Evolutionary conservation across 139 green algal species (phyloP).

Genomic region (Yamagishiella unicocca): DNA sequence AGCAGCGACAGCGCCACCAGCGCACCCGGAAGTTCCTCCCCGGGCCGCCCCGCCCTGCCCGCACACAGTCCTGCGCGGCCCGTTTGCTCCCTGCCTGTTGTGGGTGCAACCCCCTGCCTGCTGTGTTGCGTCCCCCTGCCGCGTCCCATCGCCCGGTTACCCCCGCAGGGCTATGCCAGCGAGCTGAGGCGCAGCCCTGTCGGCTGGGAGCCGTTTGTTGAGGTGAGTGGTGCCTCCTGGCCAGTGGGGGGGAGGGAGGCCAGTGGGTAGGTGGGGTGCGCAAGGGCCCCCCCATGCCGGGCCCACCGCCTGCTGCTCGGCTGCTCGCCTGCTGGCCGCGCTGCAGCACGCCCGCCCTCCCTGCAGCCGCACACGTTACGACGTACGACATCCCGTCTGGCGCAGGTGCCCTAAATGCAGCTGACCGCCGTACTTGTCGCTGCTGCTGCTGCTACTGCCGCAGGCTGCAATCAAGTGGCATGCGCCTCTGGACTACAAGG

Average conservation of each 20-base stretch:
- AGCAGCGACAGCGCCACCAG: too few species aligned
- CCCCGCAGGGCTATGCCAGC: conserved; percentile 45
- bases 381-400: too few species aligned
- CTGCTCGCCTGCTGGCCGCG: neutral
- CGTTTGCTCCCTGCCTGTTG: neutral
- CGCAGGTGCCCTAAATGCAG: too few species aligned
- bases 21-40: neutral
- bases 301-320: neutral
- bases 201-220: conserved; percentile 74
- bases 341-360: neutral
- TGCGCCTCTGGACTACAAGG: conserved; percentile 61
- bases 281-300: neutral
- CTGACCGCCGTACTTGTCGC: too few species aligned
- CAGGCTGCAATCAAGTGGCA: conserved; percentile 53
- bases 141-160: too few species aligned
- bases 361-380: neutral
- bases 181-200: conserved; percentile 57
- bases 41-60: neutral
- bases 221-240: too few species aligned
- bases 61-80: neutral
- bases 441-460: neutral
- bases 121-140: too few species aligned
- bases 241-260: too few species aligned
- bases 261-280: neutral
- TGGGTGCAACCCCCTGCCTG: too few species aligned